These are phyloP conservation scores for Tolypocladium paradoxum DNA, from an alignment of 2,329 filamentous ascomycete genomes.

Conservation along the genomic window DNA sequence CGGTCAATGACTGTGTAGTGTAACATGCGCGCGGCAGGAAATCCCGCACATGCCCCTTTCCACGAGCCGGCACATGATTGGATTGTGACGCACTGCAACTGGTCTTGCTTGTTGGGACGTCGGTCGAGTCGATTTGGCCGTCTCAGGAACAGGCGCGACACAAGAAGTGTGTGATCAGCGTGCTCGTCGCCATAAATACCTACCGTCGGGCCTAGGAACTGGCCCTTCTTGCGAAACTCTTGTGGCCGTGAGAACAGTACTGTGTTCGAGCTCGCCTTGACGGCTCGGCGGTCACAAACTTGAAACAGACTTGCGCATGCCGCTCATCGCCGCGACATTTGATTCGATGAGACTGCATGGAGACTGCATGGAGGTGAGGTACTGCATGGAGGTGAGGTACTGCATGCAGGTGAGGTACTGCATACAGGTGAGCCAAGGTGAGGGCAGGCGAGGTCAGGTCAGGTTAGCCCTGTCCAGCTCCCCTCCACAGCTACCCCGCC, in stretches of 20 bases:
- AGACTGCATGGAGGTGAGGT: too few relatives aligned
- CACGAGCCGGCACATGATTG: too few relatives aligned
- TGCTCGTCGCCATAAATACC: neutral
- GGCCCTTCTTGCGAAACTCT: neutral
- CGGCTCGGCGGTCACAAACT: neutral
- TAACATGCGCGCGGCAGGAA: too few relatives aligned
- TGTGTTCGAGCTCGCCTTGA: neutral
- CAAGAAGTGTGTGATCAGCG: neutral
- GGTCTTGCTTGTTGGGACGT: neutral
- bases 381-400: too few relatives aligned
- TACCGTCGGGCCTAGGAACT: neutral
- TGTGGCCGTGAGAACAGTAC: neutral
- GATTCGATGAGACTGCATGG: too few relatives aligned
- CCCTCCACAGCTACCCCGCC: constrained; percentile 6
- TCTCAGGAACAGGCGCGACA: neutral
- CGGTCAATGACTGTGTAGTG: too few relatives aligned
- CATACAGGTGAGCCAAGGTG: too few relatives aligned
- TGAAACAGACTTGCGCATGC: neutral
- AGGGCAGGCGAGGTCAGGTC: neutral
- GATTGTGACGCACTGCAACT: neutral
- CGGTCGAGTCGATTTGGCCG: neutral
- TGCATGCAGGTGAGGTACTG: too few relatives aligned
- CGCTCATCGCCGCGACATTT: too few relatives aligned
- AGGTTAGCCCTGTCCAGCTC: neutral
- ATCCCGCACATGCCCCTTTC: too few relatives aligned